Percentiles rank a stretch among this genome's conserved stretches.
Conservation (phyloP, 2,329 filamentous ascomycete species). For the Cercospora zeae-maydis region DNA sequence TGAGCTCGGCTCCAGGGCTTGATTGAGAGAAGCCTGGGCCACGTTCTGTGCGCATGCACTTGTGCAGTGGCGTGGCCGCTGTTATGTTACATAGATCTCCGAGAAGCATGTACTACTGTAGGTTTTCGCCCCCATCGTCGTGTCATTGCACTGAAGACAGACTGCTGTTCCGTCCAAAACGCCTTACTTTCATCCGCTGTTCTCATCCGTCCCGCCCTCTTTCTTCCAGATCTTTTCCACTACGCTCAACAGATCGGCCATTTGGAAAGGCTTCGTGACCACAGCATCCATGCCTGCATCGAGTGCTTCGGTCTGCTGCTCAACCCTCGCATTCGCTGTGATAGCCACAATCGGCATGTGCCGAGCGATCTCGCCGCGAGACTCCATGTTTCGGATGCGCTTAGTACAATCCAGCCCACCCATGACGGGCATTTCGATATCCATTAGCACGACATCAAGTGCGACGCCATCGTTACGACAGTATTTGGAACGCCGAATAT, state of each 20-base stretch:
- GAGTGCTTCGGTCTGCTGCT: slow-evolving; percentile 58
- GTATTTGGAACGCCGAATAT: slow-evolving; percentile 15
- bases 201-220: background rate
- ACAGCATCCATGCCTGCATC: slow-evolving; percentile 68
- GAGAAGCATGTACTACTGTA: too few relatives aligned
- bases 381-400: slow-evolving; percentile 31
- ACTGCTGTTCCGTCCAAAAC: background rate
- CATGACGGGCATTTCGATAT: slow-evolving; percentile 36
- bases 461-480: background rate
- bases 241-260: slow-evolving; percentile 45
- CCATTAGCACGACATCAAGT: slow-evolving; percentile 32
- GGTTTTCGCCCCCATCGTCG: background rate
- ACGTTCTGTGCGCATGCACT: background rate
- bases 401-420: slow-evolving; percentile 31
- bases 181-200: background rate
- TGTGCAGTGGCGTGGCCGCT: background rate
- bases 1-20: slow-evolving; percentile 6
- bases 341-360: slow-evolving; percentile 71
- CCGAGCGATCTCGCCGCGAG: slow-evolving; percentile 45
- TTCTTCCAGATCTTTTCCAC: slow-evolving; percentile 35
- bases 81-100: background rate
- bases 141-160: background rate
- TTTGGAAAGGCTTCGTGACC: slow-evolving; percentile 33
- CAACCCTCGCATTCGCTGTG: slow-evolving; percentile 66
- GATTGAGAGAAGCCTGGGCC: slow-evolving; percentile 5